These are phyloP conservation scores for Auxenochlorella pyrenoidosa DNA, from an alignment of 139 green algal species.

Conservation along the genomic window DNA sequence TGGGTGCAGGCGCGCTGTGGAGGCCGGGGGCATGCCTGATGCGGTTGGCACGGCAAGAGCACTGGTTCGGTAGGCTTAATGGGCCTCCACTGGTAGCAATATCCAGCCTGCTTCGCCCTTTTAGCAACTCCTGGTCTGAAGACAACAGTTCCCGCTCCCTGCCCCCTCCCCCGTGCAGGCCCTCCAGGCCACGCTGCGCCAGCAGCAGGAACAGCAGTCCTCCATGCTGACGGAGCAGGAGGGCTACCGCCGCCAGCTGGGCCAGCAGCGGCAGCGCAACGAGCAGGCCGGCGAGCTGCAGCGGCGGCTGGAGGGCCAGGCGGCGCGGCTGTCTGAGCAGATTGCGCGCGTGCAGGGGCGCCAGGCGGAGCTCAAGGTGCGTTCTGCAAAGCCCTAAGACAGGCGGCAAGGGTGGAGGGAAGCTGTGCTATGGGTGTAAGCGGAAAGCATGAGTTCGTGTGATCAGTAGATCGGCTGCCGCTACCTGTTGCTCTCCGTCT, in stretches of 20 bases:
- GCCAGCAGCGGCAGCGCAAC: slow-evolving; percentile 71
- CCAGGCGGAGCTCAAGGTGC: slow-evolving; percentile 8
- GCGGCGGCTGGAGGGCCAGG: slow-evolving; percentile 78
- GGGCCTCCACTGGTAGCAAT: too few species aligned
- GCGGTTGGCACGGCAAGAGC: too few species aligned
- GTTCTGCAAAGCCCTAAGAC: neutral
- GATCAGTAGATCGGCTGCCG: too few species aligned
- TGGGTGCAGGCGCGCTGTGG: neutral
- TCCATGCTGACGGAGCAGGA: slow-evolving; percentile 74
- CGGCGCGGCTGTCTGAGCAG: slow-evolving; percentile 66
- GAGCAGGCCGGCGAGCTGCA: slow-evolving; percentile 79
- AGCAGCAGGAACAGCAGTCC: slow-evolving; percentile 82
- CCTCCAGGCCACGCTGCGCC: slow-evolving; percentile 76
- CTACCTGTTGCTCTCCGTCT: too few species aligned
- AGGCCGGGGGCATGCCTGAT: too few species aligned
- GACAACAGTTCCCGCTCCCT: neutral
- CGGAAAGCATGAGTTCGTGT: neutral
- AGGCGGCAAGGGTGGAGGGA: neutral
- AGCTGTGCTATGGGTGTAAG: neutral
- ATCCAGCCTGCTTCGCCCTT: too few species aligned
- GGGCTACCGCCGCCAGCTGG: slow-evolving; percentile 75
- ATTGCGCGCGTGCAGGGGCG: slow-evolving; percentile 51
- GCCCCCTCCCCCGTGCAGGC: slow-evolving; percentile 40
- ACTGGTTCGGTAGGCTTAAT: too few species aligned
- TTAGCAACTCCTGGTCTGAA: too few species aligned